Conservation (phyloP, 2,329 filamentous ascomycete species). For the Bipolaris victoriae region DNA sequence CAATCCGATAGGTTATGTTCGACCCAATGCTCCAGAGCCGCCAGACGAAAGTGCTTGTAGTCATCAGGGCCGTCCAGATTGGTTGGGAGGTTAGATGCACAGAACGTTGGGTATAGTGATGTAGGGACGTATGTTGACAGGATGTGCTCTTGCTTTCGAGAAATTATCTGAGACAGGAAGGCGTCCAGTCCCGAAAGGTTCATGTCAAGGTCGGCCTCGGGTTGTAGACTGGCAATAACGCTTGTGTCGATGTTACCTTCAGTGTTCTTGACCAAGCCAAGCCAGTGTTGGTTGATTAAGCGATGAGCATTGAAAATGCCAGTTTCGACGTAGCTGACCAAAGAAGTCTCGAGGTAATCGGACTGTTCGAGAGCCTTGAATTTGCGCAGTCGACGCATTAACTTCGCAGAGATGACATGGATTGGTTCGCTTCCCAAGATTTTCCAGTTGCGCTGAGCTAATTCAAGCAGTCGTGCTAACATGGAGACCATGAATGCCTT, state of each 20-base stretch:
- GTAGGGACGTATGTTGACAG: slow-evolving; percentile 20
- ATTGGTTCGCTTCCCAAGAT: slow-evolving; percentile 18
- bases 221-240: slow-evolving; percentile 15
- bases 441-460: slow-evolving; percentile 2
- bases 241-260: slow-evolving; percentile 9
- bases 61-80: slow-evolving; percentile 13
- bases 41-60: slow-evolving; percentile 48
- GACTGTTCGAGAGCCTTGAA: slow-evolving; percentile 21
- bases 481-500: slow-evolving; percentile 61
- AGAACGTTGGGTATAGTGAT: slow-evolving; percentile 13
- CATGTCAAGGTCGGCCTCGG: slow-evolving; percentile 26
- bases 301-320: slow-evolving; percentile 11
- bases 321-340: slow-evolving; percentile 5
- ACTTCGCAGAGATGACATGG: slow-evolving; percentile 27
- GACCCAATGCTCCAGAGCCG: slow-evolving; percentile 60
- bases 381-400: slow-evolving; percentile 33
- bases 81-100: slow-evolving; percentile 13
- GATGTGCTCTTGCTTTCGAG: slow-evolving; percentile 3
- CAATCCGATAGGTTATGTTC: slow-evolving; percentile 49
- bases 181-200: slow-evolving; percentile 22
- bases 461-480: slow-evolving; percentile 51
- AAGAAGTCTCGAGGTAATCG: slow-evolving; percentile 6
- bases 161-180: slow-evolving; percentile 20
- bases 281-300: slow-evolving; percentile 23
- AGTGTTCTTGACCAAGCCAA: not conserved